Evolutionary conservation across 345 rosid genomes (phyloP).

Genomic region (Microthlaspi erraticum): DNA sequence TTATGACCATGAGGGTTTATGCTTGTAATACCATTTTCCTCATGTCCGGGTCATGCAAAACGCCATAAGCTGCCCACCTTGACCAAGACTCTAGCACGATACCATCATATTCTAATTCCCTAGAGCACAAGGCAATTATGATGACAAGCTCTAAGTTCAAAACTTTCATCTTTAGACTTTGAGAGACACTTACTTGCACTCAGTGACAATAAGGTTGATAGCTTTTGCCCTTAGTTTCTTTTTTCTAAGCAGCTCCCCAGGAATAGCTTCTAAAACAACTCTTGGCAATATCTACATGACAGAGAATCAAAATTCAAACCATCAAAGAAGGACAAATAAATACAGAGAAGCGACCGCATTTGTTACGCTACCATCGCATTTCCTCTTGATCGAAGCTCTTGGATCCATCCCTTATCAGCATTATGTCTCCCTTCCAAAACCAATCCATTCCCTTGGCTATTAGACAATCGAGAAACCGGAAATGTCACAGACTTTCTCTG

Average conservation of each 20-base stretch:
- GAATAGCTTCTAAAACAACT: slow-evolving; percentile 83
- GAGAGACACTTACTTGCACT: slow-evolving; percentile 70
- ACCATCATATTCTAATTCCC: slow-evolving; percentile 91
- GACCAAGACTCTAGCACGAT: slow-evolving; percentile 96
- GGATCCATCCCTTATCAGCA: slow-evolving; percentile 81
- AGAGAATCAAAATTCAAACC: background rate
- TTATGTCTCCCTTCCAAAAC: slow-evolving; percentile 87
- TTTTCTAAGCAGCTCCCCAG: slow-evolving; percentile 67
- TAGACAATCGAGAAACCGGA: background rate
- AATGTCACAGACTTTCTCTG: background rate
- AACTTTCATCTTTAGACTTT: background rate
- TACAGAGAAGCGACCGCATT: background rate
- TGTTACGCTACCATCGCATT: slow-evolving; percentile 59
- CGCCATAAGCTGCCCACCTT: slow-evolving; percentile 87
- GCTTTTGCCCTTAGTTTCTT: slow-evolving; percentile 80
- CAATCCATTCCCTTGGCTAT: slow-evolving; percentile 67
- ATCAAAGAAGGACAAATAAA: slow-evolving; percentile 3
- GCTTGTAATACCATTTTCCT: slow-evolving; percentile 60
- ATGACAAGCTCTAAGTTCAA: background rate
- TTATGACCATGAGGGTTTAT: slow-evolving; percentile 21
- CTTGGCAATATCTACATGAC: slow-evolving; percentile 77
- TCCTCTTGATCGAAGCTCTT: slow-evolving; percentile 69
- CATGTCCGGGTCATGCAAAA: slow-evolving; percentile 65
- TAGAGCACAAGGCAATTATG: slow-evolving; percentile 41
- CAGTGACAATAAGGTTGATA: slow-evolving; percentile 71